Percentiles rank a stretch among this genome's conserved stretches.
Conservation (phyloP, 1,284 basidiomycete genomes). For the Fomes fomentarius region DNA sequence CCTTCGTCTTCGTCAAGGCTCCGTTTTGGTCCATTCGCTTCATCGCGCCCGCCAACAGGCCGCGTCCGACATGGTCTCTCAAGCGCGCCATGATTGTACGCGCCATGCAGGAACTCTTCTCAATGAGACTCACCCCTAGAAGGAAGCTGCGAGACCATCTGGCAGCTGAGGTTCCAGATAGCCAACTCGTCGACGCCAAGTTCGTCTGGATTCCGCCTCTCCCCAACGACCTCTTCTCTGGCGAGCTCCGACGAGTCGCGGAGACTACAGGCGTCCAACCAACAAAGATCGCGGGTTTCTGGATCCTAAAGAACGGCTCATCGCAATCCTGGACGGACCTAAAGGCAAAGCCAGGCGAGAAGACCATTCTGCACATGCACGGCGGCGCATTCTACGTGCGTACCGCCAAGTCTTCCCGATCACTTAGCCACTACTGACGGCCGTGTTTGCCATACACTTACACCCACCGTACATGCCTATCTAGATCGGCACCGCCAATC, state of each 20-base stretch:
- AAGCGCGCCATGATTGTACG: slow-evolving; percentile 16
- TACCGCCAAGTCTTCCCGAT: too few relatives aligned
- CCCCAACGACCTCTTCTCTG: slow-evolving; percentile 17
- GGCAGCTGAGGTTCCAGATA: slow-evolving; percentile 7
- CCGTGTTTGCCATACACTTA: neutral
- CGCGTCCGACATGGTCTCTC: slow-evolving; percentile 15
- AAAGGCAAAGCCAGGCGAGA: slow-evolving; percentile 39
- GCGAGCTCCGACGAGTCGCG: slow-evolving; percentile 26
- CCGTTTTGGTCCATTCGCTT: slow-evolving; percentile 21
- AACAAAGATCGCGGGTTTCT: slow-evolving; percentile 40
- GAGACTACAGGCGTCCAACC: slow-evolving; percentile 31
- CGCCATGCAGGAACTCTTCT: slow-evolving; percentile 7
- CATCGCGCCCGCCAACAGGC: slow-evolving; percentile 7
- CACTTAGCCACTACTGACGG: too few relatives aligned
- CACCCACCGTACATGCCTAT: too few relatives aligned
- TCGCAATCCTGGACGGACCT: slow-evolving; percentile 20
- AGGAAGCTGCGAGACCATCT: neutral
- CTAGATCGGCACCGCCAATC: slow-evolving; percentile 37
- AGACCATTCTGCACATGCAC: slow-evolving; percentile 54
- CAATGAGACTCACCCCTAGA: neutral
- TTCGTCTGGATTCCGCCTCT: slow-evolving; percentile 25
- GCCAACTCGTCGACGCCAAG: slow-evolving; percentile 14
- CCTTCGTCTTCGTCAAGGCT: slow-evolving; percentile 20
- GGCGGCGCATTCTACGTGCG: slow-evolving; percentile 48
- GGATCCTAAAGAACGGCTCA: slow-evolving; percentile 34